Evolutionary conservation across 345 rosid species (phyloP).

Genomic region (Barbarea vulgaris): DNA sequence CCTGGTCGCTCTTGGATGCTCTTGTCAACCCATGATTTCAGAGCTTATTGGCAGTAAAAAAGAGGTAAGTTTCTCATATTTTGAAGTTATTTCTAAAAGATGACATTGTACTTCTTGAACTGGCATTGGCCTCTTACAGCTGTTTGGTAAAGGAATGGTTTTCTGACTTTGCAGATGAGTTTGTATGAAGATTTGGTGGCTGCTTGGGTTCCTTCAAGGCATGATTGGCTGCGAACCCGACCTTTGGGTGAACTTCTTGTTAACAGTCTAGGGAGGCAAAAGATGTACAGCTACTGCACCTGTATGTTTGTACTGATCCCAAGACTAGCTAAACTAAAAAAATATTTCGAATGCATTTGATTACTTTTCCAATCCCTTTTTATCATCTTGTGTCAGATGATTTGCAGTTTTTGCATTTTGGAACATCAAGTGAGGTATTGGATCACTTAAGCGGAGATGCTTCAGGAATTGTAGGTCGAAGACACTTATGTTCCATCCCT

Average conservation of each 20-base stretch:
- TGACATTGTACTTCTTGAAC: slow-evolving; percentile 7
- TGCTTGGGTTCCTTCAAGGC: slow-evolving; percentile 96
- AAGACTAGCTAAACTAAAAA: neutral
- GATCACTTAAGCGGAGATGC: slow-evolving; percentile 85
- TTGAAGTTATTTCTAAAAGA: neutral
- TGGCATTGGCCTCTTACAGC: neutral
- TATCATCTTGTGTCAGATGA: slow-evolving; percentile 64
- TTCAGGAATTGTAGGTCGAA: slow-evolving; percentile 83
- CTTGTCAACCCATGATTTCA: slow-evolving; percentile 69
- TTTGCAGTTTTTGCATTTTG: slow-evolving; percentile 84
- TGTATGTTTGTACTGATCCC: slow-evolving; percentile 53
- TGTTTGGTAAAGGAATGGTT: neutral
- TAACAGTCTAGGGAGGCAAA: slow-evolving; percentile 67
- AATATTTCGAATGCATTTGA: neutral
- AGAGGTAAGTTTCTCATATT: slow-evolving; percentile 55
- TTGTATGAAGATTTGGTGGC: slow-evolving; percentile 98
- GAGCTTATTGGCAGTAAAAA: slow-evolving; percentile 68
- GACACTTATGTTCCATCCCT: slow-evolving; percentile 92
- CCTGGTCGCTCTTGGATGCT: slow-evolving; percentile 74
- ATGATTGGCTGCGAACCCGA: slow-evolving; percentile 74
- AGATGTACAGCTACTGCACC: slow-evolving; percentile 82
- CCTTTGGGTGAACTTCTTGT: slow-evolving; percentile 77
- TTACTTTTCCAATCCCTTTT: slow-evolving; percentile 24
- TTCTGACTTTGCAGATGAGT: slow-evolving; percentile 67
- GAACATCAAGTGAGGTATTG: slow-evolving; percentile 95